These are phyloP conservation scores for Skeletonema menzelii DNA, from an alignment of 108 stramenopile genomes.

Conservation along the genomic window DNA sequence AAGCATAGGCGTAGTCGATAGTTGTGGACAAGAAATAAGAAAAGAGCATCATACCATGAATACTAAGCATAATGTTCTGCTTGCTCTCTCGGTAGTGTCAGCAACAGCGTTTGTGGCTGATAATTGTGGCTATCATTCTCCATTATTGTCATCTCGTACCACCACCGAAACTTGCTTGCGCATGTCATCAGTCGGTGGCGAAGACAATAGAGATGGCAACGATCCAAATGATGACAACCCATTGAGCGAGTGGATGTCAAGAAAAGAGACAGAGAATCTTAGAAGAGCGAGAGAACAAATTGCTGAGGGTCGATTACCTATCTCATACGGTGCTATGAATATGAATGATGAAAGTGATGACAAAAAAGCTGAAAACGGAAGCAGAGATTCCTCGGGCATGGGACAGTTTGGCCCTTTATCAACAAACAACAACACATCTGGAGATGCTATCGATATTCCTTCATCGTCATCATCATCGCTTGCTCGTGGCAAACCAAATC, in stretches of 20 bases:
- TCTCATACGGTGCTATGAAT: conserved; percentile 40
- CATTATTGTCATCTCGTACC: not conserved
- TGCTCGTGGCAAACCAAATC: conserved; percentile 40
- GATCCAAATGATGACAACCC: conserved; percentile 20
- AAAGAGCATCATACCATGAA: not conserved
- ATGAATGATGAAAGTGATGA: conserved; percentile 1
- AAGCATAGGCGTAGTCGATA: not conserved
- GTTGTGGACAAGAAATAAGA: not conserved
- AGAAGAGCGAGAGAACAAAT: conserved; percentile 14
- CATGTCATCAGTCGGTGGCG: conserved; percentile 20
- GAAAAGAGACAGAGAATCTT: conserved; percentile 16
- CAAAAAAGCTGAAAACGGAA: not conserved
- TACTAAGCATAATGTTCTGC: not conserved
- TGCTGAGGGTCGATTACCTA: conserved; percentile 32
- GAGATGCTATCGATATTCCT: conserved; percentile 1
- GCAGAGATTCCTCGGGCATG: not conserved
- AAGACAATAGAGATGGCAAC: not conserved
- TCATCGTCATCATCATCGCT: not conserved
- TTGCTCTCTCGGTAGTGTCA: conserved; percentile 1
- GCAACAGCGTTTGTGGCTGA: conserved; percentile 6
- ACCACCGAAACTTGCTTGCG: not conserved
- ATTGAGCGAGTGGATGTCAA: conserved; percentile 35
- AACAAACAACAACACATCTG: not conserved
- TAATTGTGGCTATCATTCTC: not conserved
- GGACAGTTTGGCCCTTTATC: conserved; percentile 4